These are phyloP conservation scores for Nematocida parisii DNA, from an alignment of 371 early-diverging fungal genomes.

Conservation along the genomic window DNA sequence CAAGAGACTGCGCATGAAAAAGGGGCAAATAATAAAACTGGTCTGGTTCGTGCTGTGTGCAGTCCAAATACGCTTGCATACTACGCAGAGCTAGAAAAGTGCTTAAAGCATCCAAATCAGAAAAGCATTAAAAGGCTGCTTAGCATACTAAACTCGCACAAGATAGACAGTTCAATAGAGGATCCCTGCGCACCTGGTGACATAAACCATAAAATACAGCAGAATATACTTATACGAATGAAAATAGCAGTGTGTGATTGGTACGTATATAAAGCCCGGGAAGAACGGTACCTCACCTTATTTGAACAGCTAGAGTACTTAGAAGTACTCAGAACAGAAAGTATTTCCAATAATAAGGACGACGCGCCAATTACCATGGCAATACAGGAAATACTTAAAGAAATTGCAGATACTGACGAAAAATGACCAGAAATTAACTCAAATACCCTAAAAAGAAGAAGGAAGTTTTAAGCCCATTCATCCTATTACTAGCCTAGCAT, in stretches of 20 bases:
- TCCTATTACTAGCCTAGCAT: too few species aligned
- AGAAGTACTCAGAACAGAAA: neutral
- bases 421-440: too few species aligned
- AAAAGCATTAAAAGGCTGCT: neutral
- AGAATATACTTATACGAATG: constrained; percentile 19
- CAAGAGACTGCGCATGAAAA: too few species aligned
- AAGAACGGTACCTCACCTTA: constrained; percentile 36
- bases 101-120: constrained; percentile 5
- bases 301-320: constrained; percentile 55
- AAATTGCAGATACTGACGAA: constrained; percentile 3
- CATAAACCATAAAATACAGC: neutral
- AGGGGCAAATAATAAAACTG: too few species aligned
- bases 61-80: too few species aligned
- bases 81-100: constrained; percentile 1
- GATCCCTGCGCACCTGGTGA: neutral
- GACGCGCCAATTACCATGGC: constrained; percentile 1
- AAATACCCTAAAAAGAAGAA: too few species aligned
- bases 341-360: neutral
- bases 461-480: too few species aligned
- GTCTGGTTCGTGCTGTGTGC: too few species aligned
- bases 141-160: neutral
- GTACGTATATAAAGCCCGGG: constrained; percentile 45
- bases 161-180: neutral
- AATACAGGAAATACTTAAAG: constrained; percentile 40
- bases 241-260: constrained; percentile 46